Evolutionary conservation across 2,329 filamentous ascomycete genomes (phyloP), one percentile per base, ranked within the genome.

Genomic region (Fonsecaea monophora): DNA sequence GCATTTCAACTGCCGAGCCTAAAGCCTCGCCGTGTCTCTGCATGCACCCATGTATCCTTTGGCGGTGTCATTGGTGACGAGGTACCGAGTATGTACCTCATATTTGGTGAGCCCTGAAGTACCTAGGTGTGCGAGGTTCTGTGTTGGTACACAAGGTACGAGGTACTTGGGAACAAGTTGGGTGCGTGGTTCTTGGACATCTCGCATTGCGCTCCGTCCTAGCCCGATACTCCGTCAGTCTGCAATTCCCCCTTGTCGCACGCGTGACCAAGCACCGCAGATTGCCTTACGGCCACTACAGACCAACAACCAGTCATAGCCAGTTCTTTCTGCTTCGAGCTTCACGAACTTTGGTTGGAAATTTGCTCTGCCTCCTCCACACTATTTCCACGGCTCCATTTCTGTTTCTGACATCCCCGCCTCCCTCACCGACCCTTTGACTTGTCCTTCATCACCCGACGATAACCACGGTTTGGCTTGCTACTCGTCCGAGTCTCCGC

Each of bases 1-100:
- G 45, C 45, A 50, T 50, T 45, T 25, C 45, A 50, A 50, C 18
- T 50, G 45, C 45, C 45, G 45, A 50, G 45, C 18, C 13, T 21
- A 50, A 50, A 50, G 45, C 45, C 45, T 50, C 18, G 45, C 45
- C 45, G 18, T 25, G 45, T 21, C 18, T 9, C 10, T 12, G 45
- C n/a, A 21, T 10, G 45, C 45, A 21, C 45, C 45, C 45, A 50
- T 30, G 45, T 50, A 50, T n/a, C 45, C 13, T 50, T 10, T 10
- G 4, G 18, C 18, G 18, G 45, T 25, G 21, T 2, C 18, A 50
- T 50, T 25, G 45, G 45, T 50, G 45, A 21, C 3, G 4, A 25
- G 18, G 18, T 50, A 48, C 42, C 18, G n/a, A 18, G 40, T 5
- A 12, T 25, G 25, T 25, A 25, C 25, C 25, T 25, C 25, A 10